These are phyloP conservation scores for Citrus maxima DNA, from an alignment of 345 rosid genomes.

Conservation along the genomic window DNA sequence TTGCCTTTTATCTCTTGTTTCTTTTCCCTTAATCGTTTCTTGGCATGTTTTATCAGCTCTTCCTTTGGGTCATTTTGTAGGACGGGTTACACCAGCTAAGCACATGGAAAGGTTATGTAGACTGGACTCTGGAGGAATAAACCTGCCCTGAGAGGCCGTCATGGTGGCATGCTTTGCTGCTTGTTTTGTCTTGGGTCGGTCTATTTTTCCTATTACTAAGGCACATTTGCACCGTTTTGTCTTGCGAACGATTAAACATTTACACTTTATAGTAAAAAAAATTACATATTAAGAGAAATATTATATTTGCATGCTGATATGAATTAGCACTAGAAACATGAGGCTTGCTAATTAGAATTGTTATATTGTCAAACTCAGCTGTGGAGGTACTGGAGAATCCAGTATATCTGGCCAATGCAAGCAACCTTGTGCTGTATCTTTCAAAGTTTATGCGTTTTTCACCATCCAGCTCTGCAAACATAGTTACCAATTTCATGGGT, in stretches of 20 bases:
- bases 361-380: constrained; percentile 26
- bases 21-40: not conserved
- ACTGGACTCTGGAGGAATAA: constrained; percentile 52
- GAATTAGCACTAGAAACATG: not conserved
- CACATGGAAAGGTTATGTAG: constrained; percentile 56
- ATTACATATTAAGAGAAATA: not conserved
- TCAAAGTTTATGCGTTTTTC: constrained; percentile 71
- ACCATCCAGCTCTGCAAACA: constrained; percentile 72
- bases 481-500: constrained; percentile 89
- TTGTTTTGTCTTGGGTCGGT: constrained; percentile 68
- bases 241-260: not conserved
- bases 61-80: constrained; percentile 24
- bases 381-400: constrained; percentile 88
- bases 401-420: constrained; percentile 85
- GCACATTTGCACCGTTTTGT: not conserved
- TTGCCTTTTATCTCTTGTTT: not conserved
- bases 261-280: not conserved
- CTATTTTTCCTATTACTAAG: not conserved
- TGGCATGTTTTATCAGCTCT: constrained; percentile 6
- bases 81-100: constrained; percentile 38
- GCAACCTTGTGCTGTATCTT: constrained; percentile 80
- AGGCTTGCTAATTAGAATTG: constrained; percentile 2
- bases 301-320: not conserved
- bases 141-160: constrained; percentile 56
- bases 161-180: constrained; percentile 82